A percentile compares a stretch with the other conserved stretches of the same genome.
phyloP scores from a whole-genome alignment of 345 rosid genomes.

The Eucalyptus viminalis region DNA sequence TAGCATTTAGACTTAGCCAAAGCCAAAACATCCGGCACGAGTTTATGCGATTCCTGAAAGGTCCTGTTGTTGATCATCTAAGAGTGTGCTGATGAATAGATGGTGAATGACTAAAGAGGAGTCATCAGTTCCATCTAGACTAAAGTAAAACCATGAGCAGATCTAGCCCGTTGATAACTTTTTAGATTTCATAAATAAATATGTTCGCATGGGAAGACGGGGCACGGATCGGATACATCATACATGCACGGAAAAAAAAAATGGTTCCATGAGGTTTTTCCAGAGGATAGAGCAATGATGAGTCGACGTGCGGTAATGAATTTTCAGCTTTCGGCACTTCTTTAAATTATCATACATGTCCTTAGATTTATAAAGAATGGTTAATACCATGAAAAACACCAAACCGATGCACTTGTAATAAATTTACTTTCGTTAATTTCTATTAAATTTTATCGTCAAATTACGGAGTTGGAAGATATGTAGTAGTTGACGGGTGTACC shows the following conservation, averaged over 20 bases:
- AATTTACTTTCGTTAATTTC: accelerated
- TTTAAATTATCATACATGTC: accelerated
- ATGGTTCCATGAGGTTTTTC: too few species aligned
- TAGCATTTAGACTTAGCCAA: not conserved
- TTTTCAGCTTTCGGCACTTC: too few species aligned
- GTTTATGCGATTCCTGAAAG: not conserved
- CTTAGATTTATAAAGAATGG: too few species aligned
- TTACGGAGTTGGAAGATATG: accelerated
- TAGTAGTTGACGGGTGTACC: accelerated
- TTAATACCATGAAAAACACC: too few species aligned
- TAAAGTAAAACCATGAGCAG: not conserved
- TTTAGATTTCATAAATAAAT: not conserved
- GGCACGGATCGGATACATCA: not conserved
- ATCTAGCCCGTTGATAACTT: not conserved
- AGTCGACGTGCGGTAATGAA: too few species aligned
- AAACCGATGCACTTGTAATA: accelerated
- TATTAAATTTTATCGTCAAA: too few species aligned
- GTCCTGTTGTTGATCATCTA: not conserved
- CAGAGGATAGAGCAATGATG: not conserved
- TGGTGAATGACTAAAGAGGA: not conserved
- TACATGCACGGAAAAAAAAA: not conserved
- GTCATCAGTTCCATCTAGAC: not conserved
- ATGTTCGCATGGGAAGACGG: not conserved
- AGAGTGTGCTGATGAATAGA: not conserved
- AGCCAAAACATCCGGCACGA: not conserved